A percentile compares a stretch with the other conserved stretches of the same genome.
phyloP scores from a whole-genome alignment of 2,329 filamentous ascomycete species.

The Beauveria asiatica region DNA sequence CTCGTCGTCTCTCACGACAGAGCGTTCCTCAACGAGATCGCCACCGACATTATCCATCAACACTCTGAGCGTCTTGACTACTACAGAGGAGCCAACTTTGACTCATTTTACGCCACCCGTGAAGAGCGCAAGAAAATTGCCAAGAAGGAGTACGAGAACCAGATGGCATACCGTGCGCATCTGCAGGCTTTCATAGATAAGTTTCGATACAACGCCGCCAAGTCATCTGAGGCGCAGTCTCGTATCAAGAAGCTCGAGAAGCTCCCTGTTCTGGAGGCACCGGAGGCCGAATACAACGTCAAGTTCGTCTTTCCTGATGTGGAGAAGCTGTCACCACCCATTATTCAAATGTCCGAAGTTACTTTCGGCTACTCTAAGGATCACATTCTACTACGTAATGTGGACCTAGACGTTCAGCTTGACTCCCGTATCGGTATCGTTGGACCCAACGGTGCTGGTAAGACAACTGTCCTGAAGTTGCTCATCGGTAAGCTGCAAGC shows the following conservation, averaged over 20 bases:
- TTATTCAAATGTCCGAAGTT: slow-evolving; percentile 93
- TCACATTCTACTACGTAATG: slow-evolving; percentile 69
- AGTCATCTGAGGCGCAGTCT: slow-evolving; percentile 95
- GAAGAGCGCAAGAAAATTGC: slow-evolving; percentile 96
- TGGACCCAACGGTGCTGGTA: slow-evolving; percentile 97
- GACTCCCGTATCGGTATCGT: slow-evolving; percentile 98
- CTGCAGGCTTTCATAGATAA: slow-evolving; percentile 98
- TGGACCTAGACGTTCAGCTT: slow-evolving; percentile 93
- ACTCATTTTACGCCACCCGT: slow-evolving; percentile 93
- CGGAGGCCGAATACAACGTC: slow-evolving; percentile 90
- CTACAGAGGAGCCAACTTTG: slow-evolving; percentile 96
- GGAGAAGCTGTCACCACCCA: slow-evolving; percentile 93
- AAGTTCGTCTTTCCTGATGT: slow-evolving; percentile 97
- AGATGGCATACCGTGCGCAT: slow-evolving; percentile 89
- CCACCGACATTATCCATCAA: slow-evolving; percentile 98
- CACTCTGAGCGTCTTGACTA: slow-evolving; percentile 96
- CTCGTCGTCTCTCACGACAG: slow-evolving; percentile 97
- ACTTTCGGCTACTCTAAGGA: slow-evolving; percentile 81
- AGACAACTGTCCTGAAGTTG: slow-evolving; percentile 97
- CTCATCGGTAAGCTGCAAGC: slow-evolving; percentile 79
- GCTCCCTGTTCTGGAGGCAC: slow-evolving; percentile 85
- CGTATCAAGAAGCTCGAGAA: slow-evolving; percentile 98
- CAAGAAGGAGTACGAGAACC: slow-evolving; percentile 96
- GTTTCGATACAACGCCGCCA: slow-evolving; percentile 98
- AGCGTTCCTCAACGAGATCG: slow-evolving; percentile 96